Percentiles rank a stretch among this genome's conserved stretches.
phyloP scores from a whole-genome alignment of 352 stramenopile genomes.

The Phytophthora aleatoria region DNA sequence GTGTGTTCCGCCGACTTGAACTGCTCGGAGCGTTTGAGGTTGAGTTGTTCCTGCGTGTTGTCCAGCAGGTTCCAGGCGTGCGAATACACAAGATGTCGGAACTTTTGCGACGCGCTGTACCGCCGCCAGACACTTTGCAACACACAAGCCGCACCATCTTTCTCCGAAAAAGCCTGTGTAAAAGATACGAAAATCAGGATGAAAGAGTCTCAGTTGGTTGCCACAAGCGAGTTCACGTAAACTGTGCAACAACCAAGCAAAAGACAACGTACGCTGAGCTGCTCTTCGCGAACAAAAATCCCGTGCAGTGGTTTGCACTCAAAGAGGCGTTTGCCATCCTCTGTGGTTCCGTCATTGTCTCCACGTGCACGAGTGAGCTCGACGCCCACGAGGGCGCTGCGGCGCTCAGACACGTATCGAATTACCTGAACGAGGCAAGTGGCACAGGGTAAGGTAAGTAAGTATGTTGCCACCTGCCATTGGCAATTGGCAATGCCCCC shows the following conservation, averaged over 20 bases:
- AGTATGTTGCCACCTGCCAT: not conserved
- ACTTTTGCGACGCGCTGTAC: slow-evolving; percentile 78
- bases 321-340: slow-evolving; percentile 82
- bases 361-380: slow-evolving; percentile 84
- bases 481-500: slow-evolving; percentile 3
- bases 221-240: not conserved
- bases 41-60: slow-evolving; percentile 91
- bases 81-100: slow-evolving; percentile 79
- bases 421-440: slow-evolving; percentile 49
- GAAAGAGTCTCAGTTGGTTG: slow-evolving; percentile 6
- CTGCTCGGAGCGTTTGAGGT: slow-evolving; percentile 86
- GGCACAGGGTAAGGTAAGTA: slow-evolving; percentile 15
- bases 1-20: slow-evolving; percentile 87
- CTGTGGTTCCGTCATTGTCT: slow-evolving; percentile 68
- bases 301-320: slow-evolving; percentile 81
- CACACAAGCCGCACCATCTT: slow-evolving; percentile 74
- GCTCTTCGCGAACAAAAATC: slow-evolving; percentile 85
- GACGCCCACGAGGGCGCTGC: slow-evolving; percentile 72
- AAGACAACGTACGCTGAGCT: slow-evolving; percentile 52
- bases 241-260: not conserved
- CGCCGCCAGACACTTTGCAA: slow-evolving; percentile 81
- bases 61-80: slow-evolving; percentile 91
- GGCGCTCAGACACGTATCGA: slow-evolving; percentile 62
- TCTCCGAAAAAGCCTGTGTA: slow-evolving; percentile 70
- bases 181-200: not conserved